These are phyloP conservation scores for Dipodascus geniculatus DNA, from an alignment of 805 yeast genomes.

Conservation along the genomic window DNA sequence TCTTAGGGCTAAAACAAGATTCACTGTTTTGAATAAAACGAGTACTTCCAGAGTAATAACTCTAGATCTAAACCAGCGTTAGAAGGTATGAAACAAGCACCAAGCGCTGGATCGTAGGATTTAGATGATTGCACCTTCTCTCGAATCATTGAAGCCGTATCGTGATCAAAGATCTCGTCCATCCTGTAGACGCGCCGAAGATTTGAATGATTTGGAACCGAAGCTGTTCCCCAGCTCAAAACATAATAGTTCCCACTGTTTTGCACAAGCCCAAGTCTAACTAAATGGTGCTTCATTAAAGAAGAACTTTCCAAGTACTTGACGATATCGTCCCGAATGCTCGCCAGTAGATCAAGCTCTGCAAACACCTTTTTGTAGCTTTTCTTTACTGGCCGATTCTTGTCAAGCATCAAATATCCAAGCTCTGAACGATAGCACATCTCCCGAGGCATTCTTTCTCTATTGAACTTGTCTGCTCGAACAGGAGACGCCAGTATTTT, in stretches of 20 bases:
- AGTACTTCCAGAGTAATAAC: not conserved
- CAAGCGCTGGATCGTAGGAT: not conserved
- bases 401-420: not conserved
- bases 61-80: not conserved
- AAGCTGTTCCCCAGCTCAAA: not conserved
- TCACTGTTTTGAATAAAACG: not conserved
- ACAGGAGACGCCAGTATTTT: not conserved
- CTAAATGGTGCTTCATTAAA: not conserved
- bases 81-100: not conserved
- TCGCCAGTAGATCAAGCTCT: not conserved
- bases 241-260: not conserved
- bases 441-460: not conserved
- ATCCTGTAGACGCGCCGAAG: not conserved
- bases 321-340: not conserved
- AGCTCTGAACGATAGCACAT: not conserved
- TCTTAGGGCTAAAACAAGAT: not conserved
- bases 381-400: not conserved
- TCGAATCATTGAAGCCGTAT: not conserved
- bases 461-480: not conserved
- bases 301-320: not conserved
- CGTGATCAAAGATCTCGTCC: not conserved
- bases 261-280: not conserved
- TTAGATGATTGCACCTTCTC: not conserved
- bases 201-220: not conserved
- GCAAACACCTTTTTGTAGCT: not conserved